Conservation (phyloP, 768 basidiomycete species). For the Calocybe gangraenosa region DNA sequence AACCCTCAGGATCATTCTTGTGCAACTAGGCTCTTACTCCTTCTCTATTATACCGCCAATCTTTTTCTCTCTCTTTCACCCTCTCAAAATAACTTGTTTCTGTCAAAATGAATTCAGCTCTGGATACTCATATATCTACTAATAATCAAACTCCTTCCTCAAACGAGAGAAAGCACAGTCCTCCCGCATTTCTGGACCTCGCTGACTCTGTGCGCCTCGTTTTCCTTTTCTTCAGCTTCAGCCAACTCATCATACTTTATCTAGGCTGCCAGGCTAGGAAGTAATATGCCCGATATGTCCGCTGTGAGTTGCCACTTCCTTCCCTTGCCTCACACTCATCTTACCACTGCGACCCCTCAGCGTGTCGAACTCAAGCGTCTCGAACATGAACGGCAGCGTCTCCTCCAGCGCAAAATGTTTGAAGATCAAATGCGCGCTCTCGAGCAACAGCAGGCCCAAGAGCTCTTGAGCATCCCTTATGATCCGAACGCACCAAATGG, state of each 20-base stretch:
- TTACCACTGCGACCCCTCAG: slow-evolving; percentile 31
- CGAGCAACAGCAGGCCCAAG: slow-evolving; percentile 87
- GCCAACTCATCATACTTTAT: slow-evolving; percentile 16
- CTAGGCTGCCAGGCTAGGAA: slow-evolving; percentile 79
- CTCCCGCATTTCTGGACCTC: slow-evolving; percentile 89
- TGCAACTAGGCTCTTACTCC: slow-evolving; percentile 54
- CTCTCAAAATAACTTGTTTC: slow-evolving; percentile 48
- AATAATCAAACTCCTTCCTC: slow-evolving; percentile 67
- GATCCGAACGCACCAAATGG: slow-evolving; percentile 43
- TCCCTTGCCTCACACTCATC: slow-evolving; percentile 2
- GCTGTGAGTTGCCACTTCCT: slow-evolving; percentile 51
- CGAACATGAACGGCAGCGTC: slow-evolving; percentile 89
- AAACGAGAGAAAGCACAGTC: slow-evolving; percentile 79
- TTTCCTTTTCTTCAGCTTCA: slow-evolving; percentile 12
- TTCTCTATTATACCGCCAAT: slow-evolving; percentile 45
- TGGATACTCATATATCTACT: slow-evolving; percentile 69
- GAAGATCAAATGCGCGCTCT: slow-evolving; percentile 96
- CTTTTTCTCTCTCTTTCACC: slow-evolving; percentile 54
- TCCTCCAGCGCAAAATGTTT: slow-evolving; percentile 82
- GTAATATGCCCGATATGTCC: slow-evolving; percentile 83
- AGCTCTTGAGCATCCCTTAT: slow-evolving; percentile 72
- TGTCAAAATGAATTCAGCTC: slow-evolving; percentile 64
- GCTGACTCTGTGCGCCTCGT: slow-evolving; percentile 77
- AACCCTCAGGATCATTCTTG: slow-evolving; percentile 59
- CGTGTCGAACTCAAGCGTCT: slow-evolving; percentile 88